These are phyloP conservation scores for Saccharomycopsis hybrid DNA, from an alignment of 1,139 yeast genomes.

Conservation along the genomic window DNA sequence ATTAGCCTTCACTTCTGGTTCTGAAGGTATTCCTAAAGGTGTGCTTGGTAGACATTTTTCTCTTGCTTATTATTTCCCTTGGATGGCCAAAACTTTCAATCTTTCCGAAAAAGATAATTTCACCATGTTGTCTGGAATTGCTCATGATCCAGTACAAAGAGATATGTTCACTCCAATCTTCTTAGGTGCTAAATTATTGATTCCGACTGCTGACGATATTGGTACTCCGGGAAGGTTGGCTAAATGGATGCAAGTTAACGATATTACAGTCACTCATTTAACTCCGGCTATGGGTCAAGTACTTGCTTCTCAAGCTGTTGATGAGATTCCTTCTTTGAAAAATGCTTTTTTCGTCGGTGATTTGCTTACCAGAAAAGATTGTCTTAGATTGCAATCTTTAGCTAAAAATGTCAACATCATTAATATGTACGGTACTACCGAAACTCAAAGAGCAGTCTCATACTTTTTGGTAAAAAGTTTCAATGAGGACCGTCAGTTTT, in stretches of 20 bases:
- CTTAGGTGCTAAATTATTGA: slow-evolving; percentile 85
- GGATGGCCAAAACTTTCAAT: slow-evolving; percentile 90
- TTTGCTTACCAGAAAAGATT: slow-evolving; percentile 92
- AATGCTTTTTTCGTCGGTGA: slow-evolving; percentile 99
- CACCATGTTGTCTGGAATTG: slow-evolving; percentile 97
- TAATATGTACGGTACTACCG: slow-evolving; percentile 99
- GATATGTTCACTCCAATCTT: slow-evolving; percentile 98
- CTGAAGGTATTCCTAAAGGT: slow-evolving; percentile 98
- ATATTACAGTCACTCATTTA: slow-evolving; percentile 92
- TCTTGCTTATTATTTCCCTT: slow-evolving; percentile 92
- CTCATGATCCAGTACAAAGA: slow-evolving; percentile 98
- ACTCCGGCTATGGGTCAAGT: slow-evolving; percentile 99
- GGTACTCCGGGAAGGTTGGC: slow-evolving; percentile 98
- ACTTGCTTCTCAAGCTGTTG: slow-evolving; percentile 91
- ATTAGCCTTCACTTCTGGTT: slow-evolving; percentile 93
- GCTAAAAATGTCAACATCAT: slow-evolving; percentile 88
- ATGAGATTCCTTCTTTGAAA: slow-evolving; percentile 77
- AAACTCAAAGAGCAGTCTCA: slow-evolving; percentile 96
- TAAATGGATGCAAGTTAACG: slow-evolving; percentile 90
- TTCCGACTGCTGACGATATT: slow-evolving; percentile 94
- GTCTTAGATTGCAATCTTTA: slow-evolving; percentile 82
- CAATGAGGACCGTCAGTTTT: slow-evolving; percentile 59
- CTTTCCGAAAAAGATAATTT: slow-evolving; percentile 76
- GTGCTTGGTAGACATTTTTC: slow-evolving; percentile 97
- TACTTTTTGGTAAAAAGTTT: slow-evolving; percentile 83